These are phyloP conservation scores for Vitis hybrid DNA, from an alignment of 177 flowering plant genomes.

Conservation along the genomic window DNA sequence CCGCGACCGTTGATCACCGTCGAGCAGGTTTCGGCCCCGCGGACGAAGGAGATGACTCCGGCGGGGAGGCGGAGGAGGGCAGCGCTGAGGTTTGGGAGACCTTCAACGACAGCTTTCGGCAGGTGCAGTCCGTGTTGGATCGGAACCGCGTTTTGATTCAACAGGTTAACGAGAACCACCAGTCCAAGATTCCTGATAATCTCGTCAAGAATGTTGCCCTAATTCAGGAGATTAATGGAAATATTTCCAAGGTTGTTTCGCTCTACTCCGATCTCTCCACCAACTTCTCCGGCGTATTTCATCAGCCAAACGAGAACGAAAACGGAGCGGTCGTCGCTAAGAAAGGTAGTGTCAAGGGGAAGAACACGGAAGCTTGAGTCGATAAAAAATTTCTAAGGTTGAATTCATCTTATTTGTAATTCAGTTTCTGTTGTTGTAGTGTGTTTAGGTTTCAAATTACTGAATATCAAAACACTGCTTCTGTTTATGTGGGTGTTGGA, in stretches of 20 bases:
- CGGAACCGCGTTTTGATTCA: constrained; percentile 70
- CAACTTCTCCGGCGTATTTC: constrained; percentile 44
- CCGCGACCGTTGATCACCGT: background rate
- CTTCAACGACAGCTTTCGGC: constrained; percentile 42
- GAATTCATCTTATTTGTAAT: background rate
- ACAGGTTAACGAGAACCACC: constrained; percentile 88
- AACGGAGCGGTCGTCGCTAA: background rate
- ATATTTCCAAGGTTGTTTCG: constrained; percentile 68
- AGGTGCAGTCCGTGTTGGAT: constrained; percentile 75
- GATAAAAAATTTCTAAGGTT: background rate
- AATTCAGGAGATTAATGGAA: constrained; percentile 71
- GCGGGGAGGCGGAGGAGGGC: constrained; percentile 21
- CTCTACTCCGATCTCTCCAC: constrained; percentile 67
- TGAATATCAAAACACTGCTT: background rate
- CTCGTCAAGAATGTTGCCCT: constrained; percentile 72
- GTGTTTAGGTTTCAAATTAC: background rate
- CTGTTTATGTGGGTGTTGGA: background rate
- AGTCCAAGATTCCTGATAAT: constrained; percentile 67
- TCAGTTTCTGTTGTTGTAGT: background rate
- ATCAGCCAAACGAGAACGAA: constrained; percentile 17
- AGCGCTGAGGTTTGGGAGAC: constrained; percentile 52
- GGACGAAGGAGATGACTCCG: background rate
- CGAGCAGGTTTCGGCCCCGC: background rate
- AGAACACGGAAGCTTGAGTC: constrained; percentile 11
- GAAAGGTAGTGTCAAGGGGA: background rate